Percentiles rank a stretch among this genome's conserved stretches.
Conservation (phyloP, 2,329 filamentous ascomycete genomes). For the Scolecobasidium constrictum region DNA sequence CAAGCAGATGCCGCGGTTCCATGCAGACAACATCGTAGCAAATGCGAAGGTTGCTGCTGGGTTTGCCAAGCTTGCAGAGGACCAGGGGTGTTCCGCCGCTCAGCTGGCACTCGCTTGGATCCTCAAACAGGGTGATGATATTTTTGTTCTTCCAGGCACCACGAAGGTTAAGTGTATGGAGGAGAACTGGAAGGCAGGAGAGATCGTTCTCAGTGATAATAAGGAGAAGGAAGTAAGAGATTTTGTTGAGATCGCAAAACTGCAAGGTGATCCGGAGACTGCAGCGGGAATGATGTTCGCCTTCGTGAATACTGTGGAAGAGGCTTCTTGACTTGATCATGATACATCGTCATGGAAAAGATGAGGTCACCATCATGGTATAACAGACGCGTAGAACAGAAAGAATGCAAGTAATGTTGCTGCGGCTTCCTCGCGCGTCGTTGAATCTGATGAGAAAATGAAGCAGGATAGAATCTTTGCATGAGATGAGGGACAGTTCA, state of each 20-base stretch:
- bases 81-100: conserved; percentile 47
- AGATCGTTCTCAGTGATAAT: conserved; percentile 11
- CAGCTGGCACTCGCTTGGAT: conserved; percentile 61
- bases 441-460: no score
- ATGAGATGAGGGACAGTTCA: no score
- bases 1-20: conserved; percentile 1
- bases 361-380: no score
- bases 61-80: conserved; percentile 47
- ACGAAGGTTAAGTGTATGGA: conserved; percentile 22
- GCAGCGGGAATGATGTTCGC: not conserved
- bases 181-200: conserved; percentile 15
- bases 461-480: no score
- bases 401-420: no score
- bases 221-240: conserved; percentile 7
- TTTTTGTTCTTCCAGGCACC: conserved; percentile 59
- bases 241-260: conserved; percentile 9
- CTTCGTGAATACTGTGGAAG: conserved; percentile 4
- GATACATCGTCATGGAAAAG: no score
- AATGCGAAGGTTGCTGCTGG: conserved; percentile 54
- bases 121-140: conserved; percentile 37
- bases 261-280: conserved; percentile 1
- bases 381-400: no score
- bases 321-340: conserved; percentile 1
- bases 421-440: no score
- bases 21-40: conserved; percentile 46